Conservation (phyloP, 306 rosid species). For the Corylus americana region DNA sequence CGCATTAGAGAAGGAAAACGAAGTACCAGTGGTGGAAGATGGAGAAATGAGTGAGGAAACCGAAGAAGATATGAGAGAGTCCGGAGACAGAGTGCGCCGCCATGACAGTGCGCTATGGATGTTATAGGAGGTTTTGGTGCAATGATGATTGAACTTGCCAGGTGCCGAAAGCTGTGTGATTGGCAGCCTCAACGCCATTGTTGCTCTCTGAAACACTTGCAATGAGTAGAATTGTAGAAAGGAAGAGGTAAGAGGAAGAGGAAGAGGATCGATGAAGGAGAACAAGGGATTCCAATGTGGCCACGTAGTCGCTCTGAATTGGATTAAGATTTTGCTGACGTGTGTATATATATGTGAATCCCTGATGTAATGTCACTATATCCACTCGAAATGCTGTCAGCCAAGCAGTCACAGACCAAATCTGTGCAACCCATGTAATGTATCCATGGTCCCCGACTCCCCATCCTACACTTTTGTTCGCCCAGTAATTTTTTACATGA, state of each 20-base stretch:
- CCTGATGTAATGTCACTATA: not conserved
- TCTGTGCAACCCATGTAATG: not conserved
- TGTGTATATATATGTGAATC: not conserved
- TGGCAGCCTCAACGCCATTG: constrained; percentile 62
- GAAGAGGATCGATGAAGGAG: not conserved
- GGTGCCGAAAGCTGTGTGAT: constrained; percentile 44
- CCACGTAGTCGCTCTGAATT: constrained; percentile 48
- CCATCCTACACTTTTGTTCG: too few relatives aligned
- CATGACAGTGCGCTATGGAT: constrained; percentile 38
- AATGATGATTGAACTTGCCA: constrained; percentile 24
- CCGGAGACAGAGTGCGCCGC: constrained; percentile 44
- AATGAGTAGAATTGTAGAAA: not conserved
- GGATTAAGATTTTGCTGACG: constrained; percentile 42
- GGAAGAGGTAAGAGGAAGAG: too few relatives aligned
- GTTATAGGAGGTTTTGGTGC: not conserved
- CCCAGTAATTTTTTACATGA: too few relatives aligned
- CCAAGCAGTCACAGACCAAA: constrained; percentile 3
- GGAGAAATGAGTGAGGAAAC: constrained; percentile 16
- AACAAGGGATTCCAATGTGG: constrained; percentile 29
- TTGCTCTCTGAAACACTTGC: not conserved
- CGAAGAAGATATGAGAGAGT: constrained; percentile 26
- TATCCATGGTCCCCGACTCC: too few relatives aligned
- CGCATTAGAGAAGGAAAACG: not conserved
- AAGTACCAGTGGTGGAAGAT: constrained; percentile 31
- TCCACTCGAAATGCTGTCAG: not conserved